phyloP scores from a whole-genome alignment of 2,329 filamentous ascomycete species.

The Colletotrichum tabaci region DNA sequence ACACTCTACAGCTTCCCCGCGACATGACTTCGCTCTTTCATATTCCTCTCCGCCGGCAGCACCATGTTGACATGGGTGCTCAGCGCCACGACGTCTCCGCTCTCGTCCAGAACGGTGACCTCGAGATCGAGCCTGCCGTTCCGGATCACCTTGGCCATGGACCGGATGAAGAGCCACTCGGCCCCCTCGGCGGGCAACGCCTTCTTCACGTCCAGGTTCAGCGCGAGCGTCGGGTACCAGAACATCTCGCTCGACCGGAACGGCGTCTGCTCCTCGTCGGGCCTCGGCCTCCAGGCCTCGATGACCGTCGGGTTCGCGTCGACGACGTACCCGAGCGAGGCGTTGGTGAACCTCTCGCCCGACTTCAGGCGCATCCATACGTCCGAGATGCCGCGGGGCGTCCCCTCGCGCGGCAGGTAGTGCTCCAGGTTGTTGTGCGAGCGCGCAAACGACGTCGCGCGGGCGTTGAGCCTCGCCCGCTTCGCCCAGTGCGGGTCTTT shows the following conservation, averaged over 20 bases:
- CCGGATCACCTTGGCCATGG: conserved; percentile 75
- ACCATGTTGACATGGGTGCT: conserved; percentile 43
- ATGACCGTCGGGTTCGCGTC: conserved; percentile 80
- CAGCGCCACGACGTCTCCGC: conserved; percentile 50
- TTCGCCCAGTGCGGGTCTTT: conserved; percentile 51
- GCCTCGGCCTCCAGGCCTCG: conserved; percentile 62
- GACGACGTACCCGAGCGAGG: conserved; percentile 74
- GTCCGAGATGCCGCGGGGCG: conserved; percentile 56
- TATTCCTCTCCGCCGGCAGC: conserved; percentile 41
- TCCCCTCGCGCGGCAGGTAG: conserved; percentile 35
- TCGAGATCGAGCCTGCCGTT: conserved; percentile 84
- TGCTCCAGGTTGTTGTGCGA: conserved; percentile 49
- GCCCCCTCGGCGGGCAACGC: conserved; percentile 76
- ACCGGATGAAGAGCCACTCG: conserved; percentile 79
- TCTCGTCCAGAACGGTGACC: conserved; percentile 73
- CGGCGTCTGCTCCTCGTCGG: conserved; percentile 50
- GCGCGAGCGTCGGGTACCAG: conserved; percentile 83
- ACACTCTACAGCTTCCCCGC: conserved; percentile 13
- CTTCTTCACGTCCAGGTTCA: conserved; percentile 86
- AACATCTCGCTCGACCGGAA: conserved; percentile 57
- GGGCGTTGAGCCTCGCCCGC: conserved; percentile 1
- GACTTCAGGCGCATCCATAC: conserved; percentile 77
- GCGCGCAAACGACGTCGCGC: conserved; percentile 42
- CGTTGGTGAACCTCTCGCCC: conserved; percentile 74
- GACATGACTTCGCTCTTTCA: conserved; percentile 34